Evolutionary conservation across 1,284 basidiomycete genomes (phyloP).

Genomic region (Ceratobasidium sp.): DNA sequence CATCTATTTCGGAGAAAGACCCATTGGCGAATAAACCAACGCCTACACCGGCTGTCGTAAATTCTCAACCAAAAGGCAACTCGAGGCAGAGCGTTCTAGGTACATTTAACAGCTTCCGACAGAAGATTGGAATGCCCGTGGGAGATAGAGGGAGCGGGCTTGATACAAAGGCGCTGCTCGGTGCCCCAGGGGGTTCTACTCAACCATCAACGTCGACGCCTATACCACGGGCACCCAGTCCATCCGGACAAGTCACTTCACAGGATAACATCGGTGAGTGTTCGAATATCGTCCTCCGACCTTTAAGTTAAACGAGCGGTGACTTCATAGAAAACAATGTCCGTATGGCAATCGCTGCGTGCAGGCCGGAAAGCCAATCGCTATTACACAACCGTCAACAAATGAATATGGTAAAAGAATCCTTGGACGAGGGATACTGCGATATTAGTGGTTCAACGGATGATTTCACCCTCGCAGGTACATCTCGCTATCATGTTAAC

Average conservation of each 20-base stretch:
- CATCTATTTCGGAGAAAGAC: conserved; percentile 16
- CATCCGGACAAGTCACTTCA: conserved; percentile 44
- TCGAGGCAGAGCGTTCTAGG: conserved; percentile 27
- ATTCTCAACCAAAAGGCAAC: conserved; percentile 17
- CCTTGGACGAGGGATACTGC: conserved; percentile 83
- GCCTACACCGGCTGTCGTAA: background rate
- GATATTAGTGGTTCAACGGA: conserved; percentile 78
- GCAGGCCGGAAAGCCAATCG: conserved; percentile 74
- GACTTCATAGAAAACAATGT: conserved; percentile 54
- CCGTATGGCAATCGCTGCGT: conserved; percentile 82
- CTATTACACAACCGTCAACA: conserved; percentile 73
- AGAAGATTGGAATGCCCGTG: conserved; percentile 1
- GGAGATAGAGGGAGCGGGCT: conserved; percentile 4
- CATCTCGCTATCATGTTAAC: conserved; percentile 39
- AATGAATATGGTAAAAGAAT: conserved; percentile 81
- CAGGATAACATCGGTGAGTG: conserved; percentile 46
- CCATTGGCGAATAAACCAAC: background rate
- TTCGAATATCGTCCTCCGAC: background rate
- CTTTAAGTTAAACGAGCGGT: background rate
- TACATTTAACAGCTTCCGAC: conserved; percentile 17
- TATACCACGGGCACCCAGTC: conserved; percentile 30
- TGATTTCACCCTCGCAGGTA: conserved; percentile 74
- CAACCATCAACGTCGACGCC: background rate
- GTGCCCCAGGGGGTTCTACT: conserved; percentile 7
- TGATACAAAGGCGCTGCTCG: conserved; percentile 29